Evolutionary conservation across 192 early-diverging fungal genomes (phyloP).

Genomic region (Dispira simplex): DNA sequence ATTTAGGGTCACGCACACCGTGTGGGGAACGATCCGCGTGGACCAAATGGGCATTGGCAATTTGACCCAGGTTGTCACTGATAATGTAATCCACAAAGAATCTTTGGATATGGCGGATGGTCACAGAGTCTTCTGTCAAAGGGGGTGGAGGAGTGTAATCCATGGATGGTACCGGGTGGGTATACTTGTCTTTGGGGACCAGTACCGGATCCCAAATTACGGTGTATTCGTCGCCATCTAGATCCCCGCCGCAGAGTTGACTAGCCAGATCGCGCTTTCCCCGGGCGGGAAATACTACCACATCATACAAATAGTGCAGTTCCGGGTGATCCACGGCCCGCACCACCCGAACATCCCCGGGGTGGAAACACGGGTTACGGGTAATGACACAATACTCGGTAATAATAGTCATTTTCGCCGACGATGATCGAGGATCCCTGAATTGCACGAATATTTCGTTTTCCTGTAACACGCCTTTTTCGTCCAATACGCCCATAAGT

Average conservation of each 20-base stretch:
- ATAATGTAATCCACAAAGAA: slow-evolving; percentile 52
- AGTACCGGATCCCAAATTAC: slow-evolving; percentile 38
- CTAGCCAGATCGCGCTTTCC: slow-evolving; percentile 55
- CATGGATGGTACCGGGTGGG: slow-evolving; percentile 26
- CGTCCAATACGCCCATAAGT: slow-evolving; percentile 39
- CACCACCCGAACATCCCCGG: slow-evolving; percentile 43
- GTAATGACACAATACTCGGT: slow-evolving; percentile 25
- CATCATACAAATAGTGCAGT: slow-evolving; percentile 36
- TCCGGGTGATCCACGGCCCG: slow-evolving; percentile 32
- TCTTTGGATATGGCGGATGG: slow-evolving; percentile 27
- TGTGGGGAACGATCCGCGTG: slow-evolving; percentile 29
- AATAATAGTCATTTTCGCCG: slow-evolving; percentile 16
- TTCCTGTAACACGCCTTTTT: slow-evolving; percentile 22
- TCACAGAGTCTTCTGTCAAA: slow-evolving; percentile 20
- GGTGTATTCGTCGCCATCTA: slow-evolving; percentile 55
- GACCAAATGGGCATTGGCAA: slow-evolving; percentile 53
- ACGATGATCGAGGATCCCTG: slow-evolving; percentile 13
- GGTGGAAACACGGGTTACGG: slow-evolving; percentile 48
- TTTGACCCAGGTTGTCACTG: slow-evolving; percentile 45
- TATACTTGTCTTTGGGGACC: slow-evolving; percentile 16
- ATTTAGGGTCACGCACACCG: slow-evolving; percentile 33
- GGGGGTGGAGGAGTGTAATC: slow-evolving; percentile 29
- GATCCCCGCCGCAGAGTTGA: slow-evolving; percentile 66
- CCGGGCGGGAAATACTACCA: slow-evolving; percentile 54
- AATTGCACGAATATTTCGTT: slow-evolving; percentile 35